Conservation (phyloP, 2,329 filamentous ascomycete species). For the Cordyceps sp. region DNA sequence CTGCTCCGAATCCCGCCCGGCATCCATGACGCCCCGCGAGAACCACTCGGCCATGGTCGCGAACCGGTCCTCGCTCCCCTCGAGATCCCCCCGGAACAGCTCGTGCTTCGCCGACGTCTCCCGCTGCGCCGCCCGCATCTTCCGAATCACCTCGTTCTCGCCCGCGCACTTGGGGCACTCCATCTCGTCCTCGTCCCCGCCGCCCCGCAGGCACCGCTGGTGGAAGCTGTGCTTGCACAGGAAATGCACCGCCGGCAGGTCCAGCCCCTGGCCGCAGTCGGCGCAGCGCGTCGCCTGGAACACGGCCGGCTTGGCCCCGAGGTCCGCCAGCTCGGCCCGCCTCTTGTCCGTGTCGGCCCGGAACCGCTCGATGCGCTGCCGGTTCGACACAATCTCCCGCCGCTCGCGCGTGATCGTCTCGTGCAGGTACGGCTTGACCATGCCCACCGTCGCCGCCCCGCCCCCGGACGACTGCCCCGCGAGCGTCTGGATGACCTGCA, state of each 20-base stretch:
- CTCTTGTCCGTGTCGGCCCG: conserved; percentile 70
- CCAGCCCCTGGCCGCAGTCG: conserved; percentile 60
- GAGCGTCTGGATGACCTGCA: conserved; percentile 92
- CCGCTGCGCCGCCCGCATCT: conserved; percentile 71
- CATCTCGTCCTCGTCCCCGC: conserved; percentile 38
- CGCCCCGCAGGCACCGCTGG: conserved; percentile 57
- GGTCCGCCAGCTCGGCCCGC: conserved; percentile 58
- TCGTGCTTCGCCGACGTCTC: conserved; percentile 81
- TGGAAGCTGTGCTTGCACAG: conserved; percentile 96
- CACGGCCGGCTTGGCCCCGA: conserved; percentile 65
- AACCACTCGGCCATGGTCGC: conserved; percentile 92
- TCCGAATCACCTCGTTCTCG: conserved; percentile 74
- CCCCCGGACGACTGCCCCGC: conserved; percentile 34
- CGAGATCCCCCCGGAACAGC: conserved; percentile 68
- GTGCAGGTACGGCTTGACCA: conserved; percentile 85
- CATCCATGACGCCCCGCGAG: conserved; percentile 75
- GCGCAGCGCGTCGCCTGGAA: conserved; percentile 86
- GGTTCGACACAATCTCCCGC: conserved; percentile 66
- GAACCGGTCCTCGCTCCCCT: conserved; percentile 65
- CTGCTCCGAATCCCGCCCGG: conserved; percentile 18
- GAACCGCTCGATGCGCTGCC: conserved; percentile 68
- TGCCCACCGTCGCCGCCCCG: conserved; percentile 84
- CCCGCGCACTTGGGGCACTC: conserved; percentile 79
- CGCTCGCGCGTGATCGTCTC: conserved; percentile 80
- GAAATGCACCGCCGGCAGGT: conserved; percentile 87